A percentile compares a stretch with the other conserved stretches of the same genome.
Conservation (phyloP, 1,284 basidiomycete genomes). For the Ustilago hordei region DNA sequence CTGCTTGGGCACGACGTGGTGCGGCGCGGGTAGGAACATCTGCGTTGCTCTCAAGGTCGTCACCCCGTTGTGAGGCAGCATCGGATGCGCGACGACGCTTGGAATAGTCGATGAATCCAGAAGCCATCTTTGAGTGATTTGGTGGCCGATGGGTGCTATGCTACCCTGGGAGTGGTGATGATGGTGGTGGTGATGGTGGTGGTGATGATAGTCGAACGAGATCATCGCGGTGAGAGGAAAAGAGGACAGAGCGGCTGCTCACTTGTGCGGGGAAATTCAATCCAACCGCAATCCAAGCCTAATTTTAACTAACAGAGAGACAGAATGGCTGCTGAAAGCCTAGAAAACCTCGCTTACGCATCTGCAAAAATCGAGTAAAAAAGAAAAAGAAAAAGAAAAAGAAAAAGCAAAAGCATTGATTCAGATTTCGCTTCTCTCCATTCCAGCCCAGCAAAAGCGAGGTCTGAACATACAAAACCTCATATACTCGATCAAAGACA, state of each 20-base stretch:
- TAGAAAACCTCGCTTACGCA: not conserved
- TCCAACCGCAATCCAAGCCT: not conserved
- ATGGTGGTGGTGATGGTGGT: no score
- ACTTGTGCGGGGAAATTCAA: constrained; percentile 1
- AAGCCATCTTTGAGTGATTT: constrained; percentile 16
- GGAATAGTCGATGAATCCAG: constrained; percentile 58
- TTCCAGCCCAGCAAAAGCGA: no score
- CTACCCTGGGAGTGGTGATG: no score
- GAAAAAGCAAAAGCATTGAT: no score
- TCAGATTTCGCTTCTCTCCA: no score
- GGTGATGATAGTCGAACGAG: not conserved
- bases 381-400: no score
- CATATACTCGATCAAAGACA: no score
- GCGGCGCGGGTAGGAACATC: constrained; percentile 5
- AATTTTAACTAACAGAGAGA: not conserved
- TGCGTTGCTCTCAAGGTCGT: constrained; percentile 14
- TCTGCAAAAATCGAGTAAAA: not conserved
- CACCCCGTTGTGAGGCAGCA: not conserved
- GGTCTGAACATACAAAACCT: no score
- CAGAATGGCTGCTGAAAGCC: not conserved
- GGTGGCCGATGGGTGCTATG: not conserved
- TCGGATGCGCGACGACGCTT: constrained; percentile 31
- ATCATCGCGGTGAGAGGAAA: not conserved
- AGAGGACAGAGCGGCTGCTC: not conserved
- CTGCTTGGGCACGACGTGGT: constrained; percentile 17